phyloP scores from a whole-genome alignment of 1,284 basidiomycete species.

The Dichomitus squalens region DNA sequence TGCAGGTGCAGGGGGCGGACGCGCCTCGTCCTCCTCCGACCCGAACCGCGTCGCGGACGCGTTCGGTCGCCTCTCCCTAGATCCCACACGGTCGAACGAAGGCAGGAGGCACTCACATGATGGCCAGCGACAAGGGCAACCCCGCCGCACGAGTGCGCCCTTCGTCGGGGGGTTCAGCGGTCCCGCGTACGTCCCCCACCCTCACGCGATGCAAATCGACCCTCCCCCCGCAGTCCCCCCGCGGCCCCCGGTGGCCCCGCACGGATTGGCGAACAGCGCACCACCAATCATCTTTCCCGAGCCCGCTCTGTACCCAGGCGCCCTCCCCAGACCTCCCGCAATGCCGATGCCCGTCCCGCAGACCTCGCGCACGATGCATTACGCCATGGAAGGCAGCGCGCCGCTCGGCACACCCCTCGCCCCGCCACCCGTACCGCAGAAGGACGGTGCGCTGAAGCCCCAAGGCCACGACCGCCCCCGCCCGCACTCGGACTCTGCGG shows the following conservation, averaged over 20 bases:
- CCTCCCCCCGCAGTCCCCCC: neutral
- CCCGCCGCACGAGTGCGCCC: neutral
- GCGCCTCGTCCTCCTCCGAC: conserved; percentile 11
- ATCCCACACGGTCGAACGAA: neutral
- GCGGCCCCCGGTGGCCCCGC: too few relatives aligned
- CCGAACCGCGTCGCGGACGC: conserved; percentile 9
- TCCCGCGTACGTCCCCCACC: conserved; percentile 1
- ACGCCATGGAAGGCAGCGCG: conserved; percentile 43
- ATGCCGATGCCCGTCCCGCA: conserved; percentile 42
- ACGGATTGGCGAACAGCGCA: neutral
- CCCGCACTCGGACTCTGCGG: conserved; percentile 22
- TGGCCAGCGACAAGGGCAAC: conserved; percentile 1
- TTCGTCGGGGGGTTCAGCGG: conserved; percentile 38
- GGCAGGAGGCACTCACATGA: neutral
- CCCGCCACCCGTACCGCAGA: conserved; percentile 19
- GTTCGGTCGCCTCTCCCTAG: conserved; percentile 15
- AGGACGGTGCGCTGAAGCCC: neutral
- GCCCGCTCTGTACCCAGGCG: conserved; percentile 20
- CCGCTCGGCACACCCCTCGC: conserved; percentile 3
- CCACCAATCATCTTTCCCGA: conserved; percentile 7
- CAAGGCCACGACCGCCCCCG: neutral
- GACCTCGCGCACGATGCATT: conserved; percentile 61
- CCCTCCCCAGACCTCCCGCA: conserved; percentile 41
- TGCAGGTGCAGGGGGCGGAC: conserved; percentile 1
- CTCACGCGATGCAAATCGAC: neutral